Percentiles rank a stretch among this genome's conserved stretches.
Evolutionary conservation across 2,329 filamentous ascomycete species (phyloP).

Genomic region (Nemania diffusa): DNA sequence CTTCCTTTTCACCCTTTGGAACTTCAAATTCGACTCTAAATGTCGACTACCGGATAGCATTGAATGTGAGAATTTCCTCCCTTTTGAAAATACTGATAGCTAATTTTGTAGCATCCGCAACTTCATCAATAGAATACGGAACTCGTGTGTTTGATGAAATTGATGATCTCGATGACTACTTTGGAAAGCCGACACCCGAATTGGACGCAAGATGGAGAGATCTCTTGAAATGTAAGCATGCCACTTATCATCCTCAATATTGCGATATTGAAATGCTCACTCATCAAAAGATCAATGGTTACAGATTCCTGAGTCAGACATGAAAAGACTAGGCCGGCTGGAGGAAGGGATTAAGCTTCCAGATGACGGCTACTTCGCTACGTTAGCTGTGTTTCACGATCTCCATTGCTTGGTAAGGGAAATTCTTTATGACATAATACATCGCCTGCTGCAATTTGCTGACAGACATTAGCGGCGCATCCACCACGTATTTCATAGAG

Average conservation of each 20-base stretch:
- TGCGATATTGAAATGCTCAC: neutral
- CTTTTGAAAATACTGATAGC: neutral
- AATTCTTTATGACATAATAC: neutral
- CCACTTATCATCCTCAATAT: neutral
- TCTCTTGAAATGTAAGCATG: neutral
- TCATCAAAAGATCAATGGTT: neutral
- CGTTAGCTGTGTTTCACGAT: neutral
- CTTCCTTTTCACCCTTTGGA: neutral
- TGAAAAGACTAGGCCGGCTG: neutral
- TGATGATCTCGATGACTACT: constrained; percentile 5
- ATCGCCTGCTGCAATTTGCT: neutral
- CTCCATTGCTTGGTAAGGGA: constrained; percentile 5
- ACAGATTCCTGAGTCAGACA: constrained; percentile 7
- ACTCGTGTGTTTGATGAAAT: constrained; percentile 9
- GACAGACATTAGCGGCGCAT: neutral
- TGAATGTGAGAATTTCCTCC: neutral
- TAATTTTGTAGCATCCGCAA: constrained; percentile 1
- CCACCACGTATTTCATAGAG: neutral
- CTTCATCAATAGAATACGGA: constrained; percentile 6
- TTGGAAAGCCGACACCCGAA: constrained; percentile 1
- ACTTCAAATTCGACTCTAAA: neutral
- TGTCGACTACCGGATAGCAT: neutral
- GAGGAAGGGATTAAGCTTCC: constrained; percentile 6
- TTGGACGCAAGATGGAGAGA: constrained; percentile 5
- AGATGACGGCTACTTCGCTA: neutral